Evolutionary conservation across 768 basidiomycete species (phyloP).

Genomic region (Naganishia randhawae): DNA sequence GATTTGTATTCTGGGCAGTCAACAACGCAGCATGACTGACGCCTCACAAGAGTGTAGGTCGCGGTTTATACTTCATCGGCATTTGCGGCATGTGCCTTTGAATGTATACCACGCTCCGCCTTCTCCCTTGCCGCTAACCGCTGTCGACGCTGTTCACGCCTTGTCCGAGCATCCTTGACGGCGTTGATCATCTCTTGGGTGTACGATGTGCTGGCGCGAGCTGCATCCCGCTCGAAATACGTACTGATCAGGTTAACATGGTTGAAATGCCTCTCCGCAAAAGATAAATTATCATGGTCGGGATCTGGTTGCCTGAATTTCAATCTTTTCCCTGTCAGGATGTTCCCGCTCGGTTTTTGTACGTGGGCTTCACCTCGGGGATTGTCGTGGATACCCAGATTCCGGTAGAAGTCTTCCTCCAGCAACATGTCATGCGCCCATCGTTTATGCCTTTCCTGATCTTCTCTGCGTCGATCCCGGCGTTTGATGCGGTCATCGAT

Average conservation of each 20-base stretch:
- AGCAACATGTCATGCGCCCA: slow-evolving; percentile 34
- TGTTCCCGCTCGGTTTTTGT: no score
- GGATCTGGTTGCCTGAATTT: background rate
- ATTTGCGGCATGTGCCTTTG: no score
- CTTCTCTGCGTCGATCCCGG: slow-evolving; percentile 55
- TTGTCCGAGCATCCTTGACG: background rate
- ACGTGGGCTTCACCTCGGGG: no score
- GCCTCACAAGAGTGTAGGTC: no score
- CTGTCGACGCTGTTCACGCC: slow-evolving; percentile 6
- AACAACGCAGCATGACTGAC: no score
- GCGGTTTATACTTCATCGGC: no score
- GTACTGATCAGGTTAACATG: slow-evolving; percentile 6
- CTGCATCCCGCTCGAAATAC: slow-evolving; percentile 14
- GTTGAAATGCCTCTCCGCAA: slow-evolving; percentile 8
- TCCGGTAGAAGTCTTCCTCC: slow-evolving; percentile 39
- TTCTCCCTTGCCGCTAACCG: background rate
- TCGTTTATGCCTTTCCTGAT: slow-evolving; percentile 26
- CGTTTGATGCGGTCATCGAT: slow-evolving; percentile 57
- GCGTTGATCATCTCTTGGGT: slow-evolving; percentile 10
- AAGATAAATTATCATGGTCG: background rate
- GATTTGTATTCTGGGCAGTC: no score
- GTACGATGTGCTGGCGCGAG: slow-evolving; percentile 4
- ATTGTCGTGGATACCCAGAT: slow-evolving; percentile 9
- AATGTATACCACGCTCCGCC: no score
- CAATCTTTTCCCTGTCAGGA: background rate